phyloP scores from a whole-genome alignment of 352 stramenopile genomes.

The Phytophthora parvispora region DNA sequence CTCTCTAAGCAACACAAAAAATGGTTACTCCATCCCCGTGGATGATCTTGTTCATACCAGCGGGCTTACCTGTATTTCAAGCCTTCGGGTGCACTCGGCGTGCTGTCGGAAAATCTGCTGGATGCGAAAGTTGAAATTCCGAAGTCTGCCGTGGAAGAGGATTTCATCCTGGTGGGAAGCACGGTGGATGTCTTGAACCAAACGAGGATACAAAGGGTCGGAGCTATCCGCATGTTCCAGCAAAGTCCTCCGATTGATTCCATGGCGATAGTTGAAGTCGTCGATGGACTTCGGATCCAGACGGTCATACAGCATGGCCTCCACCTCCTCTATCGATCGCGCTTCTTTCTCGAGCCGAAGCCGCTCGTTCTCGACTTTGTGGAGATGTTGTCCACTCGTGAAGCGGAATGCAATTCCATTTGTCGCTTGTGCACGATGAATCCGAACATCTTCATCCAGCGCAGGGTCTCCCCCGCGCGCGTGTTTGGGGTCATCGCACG shows the following conservation, averaged over 20 bases:
- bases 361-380: constrained; percentile 64
- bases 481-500: constrained; percentile 64
- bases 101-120: constrained; percentile 61
- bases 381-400: constrained; percentile 44
- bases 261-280: constrained; percentile 77
- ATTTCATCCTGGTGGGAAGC: constrained; percentile 73
- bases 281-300: constrained; percentile 73
- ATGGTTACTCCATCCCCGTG: too few species aligned
- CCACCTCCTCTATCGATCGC: constrained; percentile 53
- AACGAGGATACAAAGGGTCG: constrained; percentile 59
- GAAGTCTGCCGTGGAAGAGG: constrained; percentile 71
- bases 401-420: constrained; percentile 53
- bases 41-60: too few species aligned
- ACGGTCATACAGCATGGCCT: constrained; percentile 71
- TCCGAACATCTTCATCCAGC: constrained; percentile 61
- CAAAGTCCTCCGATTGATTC: constrained; percentile 52
- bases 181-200: constrained; percentile 61
- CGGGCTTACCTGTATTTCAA: constrained; percentile 62
- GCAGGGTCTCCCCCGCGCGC: constrained; percentile 49
- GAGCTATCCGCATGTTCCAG: constrained; percentile 34
- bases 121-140: constrained; percentile 77
- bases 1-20: too few species aligned
- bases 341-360: constrained; percentile 80
- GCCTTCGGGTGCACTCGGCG: constrained; percentile 42
- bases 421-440: constrained; percentile 58